Base-by-base conservation (phyloP, 1,284 basidiomycete genomes). In the Leccinum subspadiceum region DNA sequence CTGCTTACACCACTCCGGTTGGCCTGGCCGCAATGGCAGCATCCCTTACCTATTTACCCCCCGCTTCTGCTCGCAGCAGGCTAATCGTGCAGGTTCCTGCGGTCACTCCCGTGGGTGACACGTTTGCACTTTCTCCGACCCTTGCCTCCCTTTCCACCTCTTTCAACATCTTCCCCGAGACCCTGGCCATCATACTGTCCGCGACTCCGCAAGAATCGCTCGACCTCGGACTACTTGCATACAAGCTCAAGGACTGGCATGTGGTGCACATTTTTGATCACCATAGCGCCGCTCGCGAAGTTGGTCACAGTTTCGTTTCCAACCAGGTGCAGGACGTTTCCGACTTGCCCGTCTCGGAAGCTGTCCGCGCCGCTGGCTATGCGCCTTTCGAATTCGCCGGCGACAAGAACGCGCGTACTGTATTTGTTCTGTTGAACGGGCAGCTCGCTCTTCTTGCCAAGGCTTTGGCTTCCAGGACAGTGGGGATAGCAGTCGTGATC, bases 261-360 rank as follows among this genome's bases (percentile, higher is more conserved):
- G 84, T 89, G 58, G 81, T 90, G 60, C 91, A 92, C 71, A 75
- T 94, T 41, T 93, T 93, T 70, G 90, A 93, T 72, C 89, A 93
- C 66, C 78, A 87, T 70, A 81, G 84, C 64, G 78, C 84, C 48
- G 76, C 85, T 53, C 84, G 92, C 20, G 90, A 94, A 74, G 75
- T 81, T n/a, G 85, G 89, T 12, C 82, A 85, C 61, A 66, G 77
- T 15, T 70, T 87, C 48, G 57, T 68, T 29, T 35, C 64, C 53
- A 68, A 73, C 50, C 57, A 69, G n/a, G 60, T 70, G 10, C 72
- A 74, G 59, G 65, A 70, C 51, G 59, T 73, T 56, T 65, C 73
- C 52, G 67, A 67, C 60, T 60, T 72, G 50, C 59, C 77, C 60
- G 56, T 88, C 51, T 69, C 75, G 31, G 80, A 84, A 2, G 79